These are phyloP conservation scores for Aristolochia fimbriata DNA, from an alignment of 164 flowering plant genomes.

Conservation along the genomic window DNA sequence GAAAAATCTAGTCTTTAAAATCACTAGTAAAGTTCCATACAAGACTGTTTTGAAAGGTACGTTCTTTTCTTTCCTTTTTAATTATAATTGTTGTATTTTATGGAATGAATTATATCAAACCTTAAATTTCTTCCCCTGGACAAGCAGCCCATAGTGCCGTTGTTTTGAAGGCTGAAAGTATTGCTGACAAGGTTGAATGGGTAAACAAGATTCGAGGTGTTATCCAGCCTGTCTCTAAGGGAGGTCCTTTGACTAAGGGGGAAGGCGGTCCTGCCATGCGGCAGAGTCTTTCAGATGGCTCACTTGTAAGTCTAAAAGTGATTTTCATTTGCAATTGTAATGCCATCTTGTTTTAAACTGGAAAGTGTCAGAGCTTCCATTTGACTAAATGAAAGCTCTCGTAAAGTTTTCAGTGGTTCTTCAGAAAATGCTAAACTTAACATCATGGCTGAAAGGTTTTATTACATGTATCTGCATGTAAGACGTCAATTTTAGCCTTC, in stretches of 20 bases:
- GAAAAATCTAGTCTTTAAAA: constrained; percentile 64
- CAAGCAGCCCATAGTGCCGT: constrained; percentile 87
- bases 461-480: too few species aligned
- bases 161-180: constrained; percentile 83
- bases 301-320: constrained; percentile 53
- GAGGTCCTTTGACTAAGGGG: constrained; percentile 39
- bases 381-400: too few species aligned
- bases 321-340: neutral
- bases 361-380: too few species aligned
- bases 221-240: constrained; percentile 41
- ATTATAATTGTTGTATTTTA: neutral
- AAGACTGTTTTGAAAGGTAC: constrained; percentile 92
- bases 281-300: constrained; percentile 94
- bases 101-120: neutral
- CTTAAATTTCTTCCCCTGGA: constrained; percentile 1
- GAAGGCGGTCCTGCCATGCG: constrained; percentile 54
- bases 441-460: too few species aligned
- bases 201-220: constrained; percentile 59
- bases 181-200: constrained; percentile 84
- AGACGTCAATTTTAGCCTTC: too few species aligned
- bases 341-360: too few species aligned
- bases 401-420: too few species aligned
- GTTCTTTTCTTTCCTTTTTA: neutral
- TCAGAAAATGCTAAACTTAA: too few species aligned
- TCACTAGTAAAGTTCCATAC: constrained; percentile 84